phyloP scores from a whole-genome alignment of 257 asterid species.

The Primulina tabacum region DNA sequence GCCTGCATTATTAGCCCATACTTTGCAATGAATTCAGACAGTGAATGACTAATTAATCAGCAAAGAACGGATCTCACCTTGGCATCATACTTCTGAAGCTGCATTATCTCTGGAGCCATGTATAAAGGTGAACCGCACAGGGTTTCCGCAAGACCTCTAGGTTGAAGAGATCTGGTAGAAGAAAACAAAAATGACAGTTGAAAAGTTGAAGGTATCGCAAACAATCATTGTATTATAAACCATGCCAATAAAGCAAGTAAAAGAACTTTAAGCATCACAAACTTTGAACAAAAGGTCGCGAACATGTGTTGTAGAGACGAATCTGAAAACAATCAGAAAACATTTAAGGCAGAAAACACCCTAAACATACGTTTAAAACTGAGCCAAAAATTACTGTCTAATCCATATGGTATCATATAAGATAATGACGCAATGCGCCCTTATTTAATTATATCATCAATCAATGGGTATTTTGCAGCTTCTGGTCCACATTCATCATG shows the following conservation, averaged over 20 bases:
- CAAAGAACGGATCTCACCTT: conserved; percentile 52
- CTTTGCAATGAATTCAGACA: conserved; percentile 29
- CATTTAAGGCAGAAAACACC: not conserved
- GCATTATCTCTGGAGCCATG: conserved; percentile 99
- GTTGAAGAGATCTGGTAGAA: conserved; percentile 68
- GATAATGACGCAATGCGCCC: not conserved
- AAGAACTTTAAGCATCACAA: not conserved
- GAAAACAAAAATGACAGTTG: not conserved
- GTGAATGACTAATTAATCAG: conserved; percentile 13
- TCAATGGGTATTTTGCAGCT: not conserved
- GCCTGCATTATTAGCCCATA: conserved; percentile 57
- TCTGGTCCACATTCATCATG: not conserved
- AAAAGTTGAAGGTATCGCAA: not conserved
- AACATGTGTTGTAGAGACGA: not conserved
- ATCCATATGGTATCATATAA: not conserved
- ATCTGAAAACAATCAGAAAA: not conserved
- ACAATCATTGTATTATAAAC: not conserved
- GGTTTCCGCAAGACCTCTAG: conserved; percentile 80
- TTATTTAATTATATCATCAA: no score
- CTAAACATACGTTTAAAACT: not conserved
- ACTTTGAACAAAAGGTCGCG: not conserved
- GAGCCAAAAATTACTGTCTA: not conserved
- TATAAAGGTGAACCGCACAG: conserved; percentile 90
- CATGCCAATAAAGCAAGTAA: not conserved
- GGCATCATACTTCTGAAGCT: conserved; percentile 76